Evolutionary conservation across 2,329 filamentous ascomycete species (phyloP).

Genomic region (Alternaria sp.): DNA sequence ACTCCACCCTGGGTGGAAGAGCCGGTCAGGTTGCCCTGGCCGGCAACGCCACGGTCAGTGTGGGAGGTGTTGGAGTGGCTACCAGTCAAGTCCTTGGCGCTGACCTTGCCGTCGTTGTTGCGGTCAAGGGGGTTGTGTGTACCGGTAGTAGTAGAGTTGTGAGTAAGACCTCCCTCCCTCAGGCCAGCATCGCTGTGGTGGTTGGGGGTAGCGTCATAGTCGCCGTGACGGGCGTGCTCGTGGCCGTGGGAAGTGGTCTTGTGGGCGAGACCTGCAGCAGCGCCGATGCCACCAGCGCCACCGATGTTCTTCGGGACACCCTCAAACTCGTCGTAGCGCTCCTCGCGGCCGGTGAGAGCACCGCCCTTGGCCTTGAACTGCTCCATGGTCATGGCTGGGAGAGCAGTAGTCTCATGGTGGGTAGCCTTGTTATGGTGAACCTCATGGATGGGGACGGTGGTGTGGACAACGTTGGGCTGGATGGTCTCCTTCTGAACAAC

Average conservation of each 20-base stretch:
- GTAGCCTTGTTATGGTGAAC: conserved; percentile 72
- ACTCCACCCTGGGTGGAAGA: not conserved
- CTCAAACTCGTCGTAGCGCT: conserved; percentile 67
- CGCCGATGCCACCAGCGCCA: conserved; percentile 30
- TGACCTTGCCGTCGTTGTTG: conserved; percentile 13
- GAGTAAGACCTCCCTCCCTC: not conserved
- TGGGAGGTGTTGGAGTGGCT: conserved; percentile 9
- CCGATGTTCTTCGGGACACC: conserved; percentile 66
- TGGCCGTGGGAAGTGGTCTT: conserved; percentile 24
- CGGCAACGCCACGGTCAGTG: conserved; percentile 6
- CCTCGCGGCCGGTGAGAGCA: conserved; percentile 61
- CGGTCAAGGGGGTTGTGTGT: conserved; percentile 17
- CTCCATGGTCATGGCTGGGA: conserved; percentile 69
- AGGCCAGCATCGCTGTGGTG: conserved; percentile 6
- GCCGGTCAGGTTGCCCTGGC: not conserved
- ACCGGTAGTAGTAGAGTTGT: not conserved
- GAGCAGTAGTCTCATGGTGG: conserved; percentile 69
- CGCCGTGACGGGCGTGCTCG: conserved; percentile 27
- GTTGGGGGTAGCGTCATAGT: conserved; percentile 20
- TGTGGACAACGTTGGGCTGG: conserved; percentile 74
- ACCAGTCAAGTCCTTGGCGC: conserved; percentile 15
- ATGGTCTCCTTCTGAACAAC: conserved; percentile 74
- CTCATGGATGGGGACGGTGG: conserved; percentile 75
- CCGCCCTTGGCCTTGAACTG: conserved; percentile 70
- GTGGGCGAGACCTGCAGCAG: conserved; percentile 25